These are phyloP conservation scores for Styphnolobium japonicum DNA, from an alignment of 306 rosid species.

Conservation along the genomic window DNA sequence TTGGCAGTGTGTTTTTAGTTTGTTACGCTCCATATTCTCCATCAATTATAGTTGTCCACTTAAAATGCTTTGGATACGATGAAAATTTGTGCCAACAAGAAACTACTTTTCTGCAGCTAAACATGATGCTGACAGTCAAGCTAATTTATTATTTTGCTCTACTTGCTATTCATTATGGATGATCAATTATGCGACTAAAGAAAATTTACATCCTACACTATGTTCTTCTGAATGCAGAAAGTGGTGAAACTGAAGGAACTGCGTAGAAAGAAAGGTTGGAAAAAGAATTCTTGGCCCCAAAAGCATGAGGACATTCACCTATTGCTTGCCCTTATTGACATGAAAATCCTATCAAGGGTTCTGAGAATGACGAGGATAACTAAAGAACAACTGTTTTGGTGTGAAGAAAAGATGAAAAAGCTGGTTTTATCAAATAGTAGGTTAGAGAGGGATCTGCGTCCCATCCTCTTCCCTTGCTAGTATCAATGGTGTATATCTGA, in stretches of 20 bases:
- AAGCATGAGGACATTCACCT: constrained; percentile 71
- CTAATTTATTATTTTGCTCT: constrained; percentile 2
- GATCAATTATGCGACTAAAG: neutral
- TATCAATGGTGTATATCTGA: neutral
- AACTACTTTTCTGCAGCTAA: neutral
- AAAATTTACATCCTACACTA: neutral
- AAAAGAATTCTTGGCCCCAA: constrained; percentile 69
- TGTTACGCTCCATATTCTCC: neutral
- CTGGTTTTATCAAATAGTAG: constrained; percentile 56
- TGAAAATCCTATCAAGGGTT: constrained; percentile 63
- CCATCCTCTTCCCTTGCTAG: constrained; percentile 83
- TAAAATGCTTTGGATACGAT: too few relatives aligned
- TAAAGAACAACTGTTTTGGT: constrained; percentile 82
- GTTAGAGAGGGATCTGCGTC: constrained; percentile 82
- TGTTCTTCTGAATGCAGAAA: constrained; percentile 57
- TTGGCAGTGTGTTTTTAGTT: neutral
- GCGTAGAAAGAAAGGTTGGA: constrained; percentile 71
- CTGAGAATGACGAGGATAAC: constrained; percentile 67
- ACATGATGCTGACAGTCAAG: neutral
- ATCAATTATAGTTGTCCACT: neutral
- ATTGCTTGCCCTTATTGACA: constrained; percentile 66
- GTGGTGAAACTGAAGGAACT: constrained; percentile 66
- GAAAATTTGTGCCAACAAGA: neutral
- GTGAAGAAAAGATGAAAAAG: constrained; percentile 90
- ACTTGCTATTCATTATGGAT: neutral